Evolutionary conservation across 148 eudicot genomes (phyloP).

Genomic region (Vaccinium darrowii): DNA sequence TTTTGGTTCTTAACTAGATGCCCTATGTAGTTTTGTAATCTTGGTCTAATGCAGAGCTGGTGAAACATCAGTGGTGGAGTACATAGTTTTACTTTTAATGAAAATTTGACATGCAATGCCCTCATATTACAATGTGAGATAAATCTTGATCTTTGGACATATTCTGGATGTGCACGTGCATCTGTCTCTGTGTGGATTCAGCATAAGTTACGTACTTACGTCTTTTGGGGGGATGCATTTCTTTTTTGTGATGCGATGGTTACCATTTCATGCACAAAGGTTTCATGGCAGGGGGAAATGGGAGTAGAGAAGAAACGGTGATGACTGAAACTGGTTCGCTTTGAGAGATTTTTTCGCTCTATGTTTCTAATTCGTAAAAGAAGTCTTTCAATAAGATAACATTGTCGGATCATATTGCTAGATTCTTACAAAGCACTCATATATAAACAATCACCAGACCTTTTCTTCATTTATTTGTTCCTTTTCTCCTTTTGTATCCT

Average conservation of each 20-base stretch:
- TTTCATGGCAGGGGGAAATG: conserved; percentile 2
- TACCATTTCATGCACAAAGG: neutral
- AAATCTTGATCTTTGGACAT: neutral
- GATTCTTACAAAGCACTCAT: neutral
- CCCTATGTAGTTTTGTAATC: neutral
- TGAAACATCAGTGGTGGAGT: neutral
- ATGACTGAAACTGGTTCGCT: no score
- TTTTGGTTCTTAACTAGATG: neutral
- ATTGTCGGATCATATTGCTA: neutral
- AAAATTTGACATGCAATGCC: neutral
- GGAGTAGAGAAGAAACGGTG: neutral
- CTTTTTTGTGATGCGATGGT: neutral
- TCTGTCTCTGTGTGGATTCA: neutral
- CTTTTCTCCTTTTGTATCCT: neutral
- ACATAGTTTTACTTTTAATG: neutral
- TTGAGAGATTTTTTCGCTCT: neutral
- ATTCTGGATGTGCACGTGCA: neutral
- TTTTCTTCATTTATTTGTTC: neutral
- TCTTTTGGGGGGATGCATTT: neutral
- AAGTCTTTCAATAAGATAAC: neutral
- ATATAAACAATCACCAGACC: neutral
- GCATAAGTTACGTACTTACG: neutral
- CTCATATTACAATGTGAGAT: neutral
- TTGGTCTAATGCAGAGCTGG: neutral
- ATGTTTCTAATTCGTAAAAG: neutral